A percentile compares a stretch with the other conserved stretches of the same genome.
Conservation (phyloP, 345 rosid genomes). For the Isatis tinctoria region DNA sequence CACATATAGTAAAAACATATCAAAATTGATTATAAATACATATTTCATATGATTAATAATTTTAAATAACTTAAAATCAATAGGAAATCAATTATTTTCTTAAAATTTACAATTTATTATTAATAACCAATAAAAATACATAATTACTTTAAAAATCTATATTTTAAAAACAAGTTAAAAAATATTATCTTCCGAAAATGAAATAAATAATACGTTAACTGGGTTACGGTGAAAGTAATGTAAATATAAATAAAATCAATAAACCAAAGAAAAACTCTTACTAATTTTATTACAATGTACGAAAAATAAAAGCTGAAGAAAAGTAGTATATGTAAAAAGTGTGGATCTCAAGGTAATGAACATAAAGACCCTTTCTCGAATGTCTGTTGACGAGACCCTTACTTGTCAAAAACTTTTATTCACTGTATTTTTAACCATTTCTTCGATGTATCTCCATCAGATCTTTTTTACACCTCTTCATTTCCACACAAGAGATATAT, state of each 20-base stretch:
- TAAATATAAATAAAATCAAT: neutral
- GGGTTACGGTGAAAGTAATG: neutral
- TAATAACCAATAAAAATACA: too few relatives aligned
- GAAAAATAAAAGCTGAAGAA: neutral
- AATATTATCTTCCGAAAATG: too few relatives aligned
- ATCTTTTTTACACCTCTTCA: slow-evolving; percentile 10
- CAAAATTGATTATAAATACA: too few relatives aligned
- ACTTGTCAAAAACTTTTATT: slow-evolving; percentile 30
- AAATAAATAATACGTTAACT: neutral
- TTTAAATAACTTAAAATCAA: too few relatives aligned
- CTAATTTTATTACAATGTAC: neutral
- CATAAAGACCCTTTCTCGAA: slow-evolving; percentile 31
- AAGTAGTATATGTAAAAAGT: neutral
- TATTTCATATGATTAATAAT: too few relatives aligned
- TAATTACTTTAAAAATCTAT: too few relatives aligned
- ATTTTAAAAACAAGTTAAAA: too few relatives aligned
- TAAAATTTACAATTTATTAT: too few relatives aligned
- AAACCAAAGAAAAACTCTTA: neutral
- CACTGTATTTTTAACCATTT: slow-evolving; percentile 36
- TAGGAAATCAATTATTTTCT: too few relatives aligned
- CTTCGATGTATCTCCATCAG: slow-evolving; percentile 29
- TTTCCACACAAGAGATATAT: neutral
- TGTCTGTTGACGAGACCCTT: slow-evolving; percentile 30
- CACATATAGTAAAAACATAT: too few relatives aligned
- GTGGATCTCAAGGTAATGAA: slow-evolving; percentile 30